phyloP scores from a whole-genome alignment of 1,284 basidiomycete species.

The Cutaneotrichosporon dermatis region DNA sequence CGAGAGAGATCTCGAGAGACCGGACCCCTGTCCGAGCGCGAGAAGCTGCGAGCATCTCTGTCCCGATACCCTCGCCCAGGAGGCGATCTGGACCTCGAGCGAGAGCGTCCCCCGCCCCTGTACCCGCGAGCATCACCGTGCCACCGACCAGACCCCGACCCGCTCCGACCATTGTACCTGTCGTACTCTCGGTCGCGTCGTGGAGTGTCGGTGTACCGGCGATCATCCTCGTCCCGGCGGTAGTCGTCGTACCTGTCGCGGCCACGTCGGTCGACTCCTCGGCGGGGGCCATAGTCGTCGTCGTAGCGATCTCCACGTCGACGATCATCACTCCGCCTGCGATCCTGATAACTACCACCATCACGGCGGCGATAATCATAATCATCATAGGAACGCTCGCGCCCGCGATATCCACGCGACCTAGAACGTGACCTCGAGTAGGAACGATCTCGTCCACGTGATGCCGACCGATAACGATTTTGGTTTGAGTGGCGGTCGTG shows the following conservation, averaged over 20 bases:
- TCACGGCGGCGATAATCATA: background rate
- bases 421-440: background rate
- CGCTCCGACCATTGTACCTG: slow-evolving; percentile 1
- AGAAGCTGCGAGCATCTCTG: background rate
- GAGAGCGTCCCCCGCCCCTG: slow-evolving; percentile 1
- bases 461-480: background rate
- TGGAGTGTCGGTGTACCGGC: background rate
- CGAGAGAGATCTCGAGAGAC: too few relatives aligned
- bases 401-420: background rate
- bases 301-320: slow-evolving; percentile 1
- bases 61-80: background rate
- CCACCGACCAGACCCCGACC: slow-evolving; percentile 3
- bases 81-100: slow-evolving; percentile 4
- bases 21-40: too few relatives aligned
- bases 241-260: background rate
- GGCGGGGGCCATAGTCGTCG: background rate
- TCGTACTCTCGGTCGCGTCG: background rate
- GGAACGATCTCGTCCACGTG: background rate
- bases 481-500: background rate
- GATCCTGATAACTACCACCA: background rate
- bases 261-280: background rate
- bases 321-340: background rate
- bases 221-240: background rate
- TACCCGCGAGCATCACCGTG: background rate
- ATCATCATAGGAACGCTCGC: background rate